Percentiles rank a stretch among this genome's conserved stretches.
Evolutionary conservation across 2,329 filamentous ascomycete species (phyloP).

Genomic region (Coniochaeta sp.): DNA sequence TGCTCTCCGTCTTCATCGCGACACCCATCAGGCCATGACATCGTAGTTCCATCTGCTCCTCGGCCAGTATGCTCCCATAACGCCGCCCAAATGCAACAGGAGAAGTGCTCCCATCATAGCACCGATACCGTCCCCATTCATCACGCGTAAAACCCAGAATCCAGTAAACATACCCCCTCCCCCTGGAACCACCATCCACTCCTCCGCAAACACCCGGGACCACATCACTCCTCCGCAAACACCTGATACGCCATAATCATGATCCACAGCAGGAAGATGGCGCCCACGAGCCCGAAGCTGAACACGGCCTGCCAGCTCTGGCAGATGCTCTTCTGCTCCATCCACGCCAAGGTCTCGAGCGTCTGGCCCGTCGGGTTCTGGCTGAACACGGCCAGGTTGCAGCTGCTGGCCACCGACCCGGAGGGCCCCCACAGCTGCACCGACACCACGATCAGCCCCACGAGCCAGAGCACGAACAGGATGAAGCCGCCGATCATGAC

Average conservation of each 20-base stretch:
- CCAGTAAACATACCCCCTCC: background rate
- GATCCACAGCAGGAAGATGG: slow-evolving; percentile 58
- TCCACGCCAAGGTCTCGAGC: slow-evolving; percentile 51
- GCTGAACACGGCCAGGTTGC: slow-evolving; percentile 50
- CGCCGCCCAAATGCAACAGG: background rate
- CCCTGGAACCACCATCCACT: slow-evolving; percentile 10
- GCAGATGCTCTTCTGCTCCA: slow-evolving; percentile 59
- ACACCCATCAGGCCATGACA: background rate
- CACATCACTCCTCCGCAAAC: slow-evolving; percentile 37
- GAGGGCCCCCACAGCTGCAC: slow-evolving; percentile 57
- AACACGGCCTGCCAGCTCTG: slow-evolving; percentile 58
- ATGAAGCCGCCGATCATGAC: slow-evolving; percentile 59
- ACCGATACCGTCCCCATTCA: background rate
- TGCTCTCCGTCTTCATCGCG: background rate
- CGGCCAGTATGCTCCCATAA: background rate
- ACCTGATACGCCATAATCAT: slow-evolving; percentile 63
- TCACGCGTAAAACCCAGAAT: background rate
- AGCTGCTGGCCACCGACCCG: slow-evolving; percentile 52
- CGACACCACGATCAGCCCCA: slow-evolving; percentile 53
- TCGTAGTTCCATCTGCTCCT: background rate
- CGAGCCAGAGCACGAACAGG: slow-evolving; percentile 61
- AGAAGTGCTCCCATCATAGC: background rate
- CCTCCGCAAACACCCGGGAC: slow-evolving; percentile 3
- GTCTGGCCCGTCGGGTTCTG: slow-evolving; percentile 42
- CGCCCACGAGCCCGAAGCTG: slow-evolving; percentile 53